Conservation (phyloP, 257 asterid species). For the Paulownia fortunei region DNA sequence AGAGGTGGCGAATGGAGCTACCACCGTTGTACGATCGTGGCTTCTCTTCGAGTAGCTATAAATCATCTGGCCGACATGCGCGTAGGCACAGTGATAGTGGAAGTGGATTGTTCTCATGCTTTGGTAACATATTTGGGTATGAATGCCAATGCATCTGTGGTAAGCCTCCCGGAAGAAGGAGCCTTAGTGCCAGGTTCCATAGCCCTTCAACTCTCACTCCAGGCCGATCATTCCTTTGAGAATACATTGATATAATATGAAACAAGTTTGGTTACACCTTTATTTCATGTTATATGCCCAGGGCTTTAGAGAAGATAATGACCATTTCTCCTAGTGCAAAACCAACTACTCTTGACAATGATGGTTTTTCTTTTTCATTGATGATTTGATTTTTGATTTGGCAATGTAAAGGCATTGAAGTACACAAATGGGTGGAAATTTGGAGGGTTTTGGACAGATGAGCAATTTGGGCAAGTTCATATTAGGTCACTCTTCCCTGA, state of each 20-base stretch:
- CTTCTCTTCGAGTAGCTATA: constrained; percentile 61
- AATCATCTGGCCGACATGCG: constrained; percentile 43
- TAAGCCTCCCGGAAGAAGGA: constrained; percentile 57
- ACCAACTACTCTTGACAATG: constrained; percentile 3
- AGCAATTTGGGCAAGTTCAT: background rate
- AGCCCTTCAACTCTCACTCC: constrained; percentile 57
- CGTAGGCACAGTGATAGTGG: constrained; percentile 40
- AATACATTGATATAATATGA: background rate
- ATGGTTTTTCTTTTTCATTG: background rate
- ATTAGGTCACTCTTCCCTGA: constrained; percentile 7
- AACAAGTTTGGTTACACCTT: background rate
- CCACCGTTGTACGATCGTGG: constrained; percentile 77
- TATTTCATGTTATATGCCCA: too few relatives aligned
- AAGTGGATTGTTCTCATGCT: constrained; percentile 72
- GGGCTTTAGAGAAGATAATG: background rate
- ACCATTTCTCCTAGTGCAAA: background rate
- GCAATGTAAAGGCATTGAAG: constrained; percentile 7
- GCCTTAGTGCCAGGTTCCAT: constrained; percentile 30
- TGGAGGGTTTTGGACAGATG: constrained; percentile 23
- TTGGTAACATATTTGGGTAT: constrained; percentile 70
- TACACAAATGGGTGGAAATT: background rate
- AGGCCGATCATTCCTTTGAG: constrained; percentile 57
- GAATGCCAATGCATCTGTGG: constrained; percentile 93
- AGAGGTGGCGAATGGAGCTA: constrained; percentile 84
- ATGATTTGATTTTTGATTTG: constrained; percentile 25